Evolutionary conservation across 441 rosid genomes (phyloP), one percentile per base, ranked within the genome.

Genomic region (Syzygium syzygioides): DNA sequence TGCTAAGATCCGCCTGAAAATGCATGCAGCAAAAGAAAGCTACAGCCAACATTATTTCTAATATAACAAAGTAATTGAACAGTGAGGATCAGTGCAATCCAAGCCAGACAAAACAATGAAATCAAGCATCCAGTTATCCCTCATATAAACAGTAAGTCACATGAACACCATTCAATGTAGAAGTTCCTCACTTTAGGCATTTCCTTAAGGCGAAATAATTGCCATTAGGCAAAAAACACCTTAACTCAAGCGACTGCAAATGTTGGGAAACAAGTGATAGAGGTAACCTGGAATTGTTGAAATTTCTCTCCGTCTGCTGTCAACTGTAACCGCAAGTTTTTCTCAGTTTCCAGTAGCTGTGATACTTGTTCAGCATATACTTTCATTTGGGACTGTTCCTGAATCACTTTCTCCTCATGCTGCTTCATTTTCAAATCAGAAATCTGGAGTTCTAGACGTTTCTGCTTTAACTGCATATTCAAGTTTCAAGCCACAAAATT

Each of bases 271-370:
- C 66, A 54, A 62, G 28, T 37, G 80, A 88, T 86, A 90, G 90
- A 89, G 80, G 85, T 84, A 62, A 97, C 99, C 98, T 97, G 99
- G 90, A 97, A 96, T 89, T 96, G 98, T 91, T 95, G 99, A 92
- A 97, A 97, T 86, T 97, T 97, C 89, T 96, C 99, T 90, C 99
- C 99, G 88, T 96, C 99, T 55, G 96, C 94, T 53, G 98, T 95
- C 91, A 96, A 93, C 92, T 96, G 98, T 92, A 91, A 79, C 86
- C 98, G 96, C 93, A 97, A 92, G 88, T 93, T 94, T 91, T 97
- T 96, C 94, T 96, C 99, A 3, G 98, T 97, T 56, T 95, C 93
- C 91, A 97, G 90, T 50, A 97, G 93, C 89, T 95, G 97, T 45
- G 97, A 94, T 76, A 96, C 96, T 92, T 97, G 99, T 86, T 95